Evolutionary conservation across 1,284 basidiomycete genomes (phyloP), one percentile per base, ranked within the genome.

Genomic region (Trichosporon sp.): DNA sequence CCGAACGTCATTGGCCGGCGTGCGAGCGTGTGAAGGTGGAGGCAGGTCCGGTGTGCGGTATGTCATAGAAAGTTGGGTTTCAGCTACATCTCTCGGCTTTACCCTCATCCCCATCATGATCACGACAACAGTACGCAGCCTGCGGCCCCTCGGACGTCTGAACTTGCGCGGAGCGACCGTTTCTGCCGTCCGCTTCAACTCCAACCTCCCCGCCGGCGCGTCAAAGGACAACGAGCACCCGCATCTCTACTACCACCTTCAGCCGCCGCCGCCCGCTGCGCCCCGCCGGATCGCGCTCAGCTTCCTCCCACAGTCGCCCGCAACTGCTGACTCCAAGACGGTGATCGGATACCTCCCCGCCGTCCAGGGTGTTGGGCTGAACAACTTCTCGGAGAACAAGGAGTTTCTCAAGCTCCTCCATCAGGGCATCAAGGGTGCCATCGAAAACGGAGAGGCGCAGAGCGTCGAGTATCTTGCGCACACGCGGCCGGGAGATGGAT

Each of bases 401-500:
- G 63, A 46, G 16, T 83, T 82, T 66, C 35, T 72, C 76, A 77
- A 46, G 31, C 76, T 78, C 2, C 66, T 82, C 19, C 75, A 80
- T 43, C 66, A 64, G 5, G 72, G 76, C 2, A 76, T 82, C 38
- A 75, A 76, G 68, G 69, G 73, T 1, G 77, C 74, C 0, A 61
- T 81, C 8, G 70, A 65, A 35, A 14, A 66, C 4, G 76, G 75
- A 1, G 75, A 71, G 51, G 73, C 73, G 14, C 67, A 73, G 56
- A 75, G 72, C 7, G 76, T 83, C 10, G 73, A 70, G 16, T 81
- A 78, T 51, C 83, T 84, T 74, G 83, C 83, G 7, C 69, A 76
- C 14, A 78, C 76, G 19, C 59, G 83, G 69, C 81, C 81, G 0
- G 76, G 74, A 16, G 83, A 84, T 69, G 84, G 84, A 31, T 84